A percentile compares a stretch with the other conserved stretches of the same genome.
These are phyloP conservation scores for Gracilaria domingensis DNA, from an alignment of 23 red algal species.

Conservation along the genomic window DNA sequence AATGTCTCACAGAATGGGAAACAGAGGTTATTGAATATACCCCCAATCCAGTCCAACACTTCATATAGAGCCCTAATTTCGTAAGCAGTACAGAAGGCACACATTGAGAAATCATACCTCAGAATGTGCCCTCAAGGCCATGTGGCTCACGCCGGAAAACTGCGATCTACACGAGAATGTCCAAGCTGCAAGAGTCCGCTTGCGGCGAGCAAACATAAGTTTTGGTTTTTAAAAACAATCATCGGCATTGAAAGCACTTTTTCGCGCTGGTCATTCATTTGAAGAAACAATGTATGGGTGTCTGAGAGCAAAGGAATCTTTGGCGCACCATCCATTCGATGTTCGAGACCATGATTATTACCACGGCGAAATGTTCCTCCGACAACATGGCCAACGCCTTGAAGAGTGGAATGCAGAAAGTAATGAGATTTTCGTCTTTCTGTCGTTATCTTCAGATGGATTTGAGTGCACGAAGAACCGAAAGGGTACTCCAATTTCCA, in stretches of 20 bases:
- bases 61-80: no score
- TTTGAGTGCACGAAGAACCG: slow-evolving; percentile 15
- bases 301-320: neutral
- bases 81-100: neutral
- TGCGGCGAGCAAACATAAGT: neutral
- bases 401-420: neutral
- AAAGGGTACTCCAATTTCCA: neutral
- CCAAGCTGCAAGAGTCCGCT: neutral
- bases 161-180: neutral
- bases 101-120: neutral
- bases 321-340: neutral
- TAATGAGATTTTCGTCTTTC: neutral
- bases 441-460: slow-evolving; percentile 23
- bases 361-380: neutral
- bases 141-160: neutral
- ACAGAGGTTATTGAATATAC: no score
- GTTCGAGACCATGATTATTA: neutral
- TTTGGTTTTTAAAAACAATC: slow-evolving; percentile 22
- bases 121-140: neutral
- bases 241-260: neutral
- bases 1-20: no score
- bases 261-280: neutral
- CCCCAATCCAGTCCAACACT: neutral
- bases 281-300: neutral
- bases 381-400: neutral